Percentiles rank a stretch among this genome's conserved stretches.
These are phyloP conservation scores for Aquilaria agallochum DNA, from an alignment of 441 rosid genomes.

Conservation along the genomic window DNA sequence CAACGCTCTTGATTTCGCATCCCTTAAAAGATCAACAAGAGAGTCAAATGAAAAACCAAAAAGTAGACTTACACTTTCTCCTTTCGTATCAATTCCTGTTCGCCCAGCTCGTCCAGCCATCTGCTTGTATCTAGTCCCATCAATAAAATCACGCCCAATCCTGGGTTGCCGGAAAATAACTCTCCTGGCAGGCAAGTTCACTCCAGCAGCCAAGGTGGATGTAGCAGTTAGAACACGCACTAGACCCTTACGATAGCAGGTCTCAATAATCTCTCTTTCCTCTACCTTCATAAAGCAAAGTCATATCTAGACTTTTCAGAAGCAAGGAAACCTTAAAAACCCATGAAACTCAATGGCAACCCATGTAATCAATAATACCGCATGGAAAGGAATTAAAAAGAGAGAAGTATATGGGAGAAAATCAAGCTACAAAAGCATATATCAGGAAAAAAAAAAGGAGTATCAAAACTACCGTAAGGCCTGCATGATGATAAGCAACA, in stretches of 20 bases:
- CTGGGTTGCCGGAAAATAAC: constrained; percentile 98
- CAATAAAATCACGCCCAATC: constrained; percentile 93
- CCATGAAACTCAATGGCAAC: constrained; percentile 1
- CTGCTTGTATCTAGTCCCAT: constrained; percentile 97
- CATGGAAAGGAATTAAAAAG: constrained; percentile 6
- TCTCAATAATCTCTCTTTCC: constrained; percentile 96
- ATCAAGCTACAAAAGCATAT: neutral
- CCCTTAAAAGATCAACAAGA: no score
- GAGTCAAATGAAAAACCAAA: neutral
- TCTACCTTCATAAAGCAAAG: constrained; percentile 58
- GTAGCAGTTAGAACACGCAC: constrained; percentile 94
- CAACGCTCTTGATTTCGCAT: no score
- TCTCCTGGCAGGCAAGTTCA: constrained; percentile 97
- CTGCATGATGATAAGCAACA: constrained; percentile 99
- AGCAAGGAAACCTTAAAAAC: constrained; percentile 1
- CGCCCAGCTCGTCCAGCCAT: constrained; percentile 99
- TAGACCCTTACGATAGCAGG: constrained; percentile 92
- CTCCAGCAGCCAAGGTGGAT: constrained; percentile 99
- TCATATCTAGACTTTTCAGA: constrained; percentile 8
- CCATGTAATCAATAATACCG: neutral
- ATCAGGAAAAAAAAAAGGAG: constrained; percentile 14
- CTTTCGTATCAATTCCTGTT: constrained; percentile 97
- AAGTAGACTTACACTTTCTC: constrained; percentile 84
- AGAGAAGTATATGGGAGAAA: constrained; percentile 6
- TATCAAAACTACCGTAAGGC: constrained; percentile 72